Conservation (phyloP, 1,284 basidiomycete genomes). For the Ganoderma lingzhi region DNA sequence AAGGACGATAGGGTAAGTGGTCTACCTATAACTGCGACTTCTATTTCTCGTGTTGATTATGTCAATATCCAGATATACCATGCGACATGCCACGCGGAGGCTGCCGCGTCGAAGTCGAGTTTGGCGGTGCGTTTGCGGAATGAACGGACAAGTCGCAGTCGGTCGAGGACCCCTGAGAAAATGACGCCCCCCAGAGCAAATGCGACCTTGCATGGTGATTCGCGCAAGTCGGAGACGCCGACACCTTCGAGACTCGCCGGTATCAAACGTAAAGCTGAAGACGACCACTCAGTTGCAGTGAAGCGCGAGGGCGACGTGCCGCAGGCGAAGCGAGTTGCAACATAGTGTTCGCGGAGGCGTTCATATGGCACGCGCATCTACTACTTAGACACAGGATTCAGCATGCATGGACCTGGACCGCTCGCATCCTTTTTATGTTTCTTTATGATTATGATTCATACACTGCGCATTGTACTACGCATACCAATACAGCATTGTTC, state of each 20-base stretch:
- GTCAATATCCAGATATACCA: constrained; percentile 74
- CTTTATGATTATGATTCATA: constrained; percentile 17
- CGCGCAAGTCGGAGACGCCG: constrained; percentile 48
- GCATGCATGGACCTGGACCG: constrained; percentile 19
- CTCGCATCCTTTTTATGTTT: constrained; percentile 25
- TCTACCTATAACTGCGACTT: neutral
- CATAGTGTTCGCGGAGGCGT: constrained; percentile 16
- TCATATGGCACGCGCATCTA: neutral
- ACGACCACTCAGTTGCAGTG: constrained; percentile 45
- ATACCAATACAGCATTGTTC: constrained; percentile 22
- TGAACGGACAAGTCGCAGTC: constrained; percentile 66
- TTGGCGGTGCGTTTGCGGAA: constrained; percentile 71
- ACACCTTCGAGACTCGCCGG: constrained; percentile 60
- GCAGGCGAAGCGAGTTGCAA: constrained; percentile 41
- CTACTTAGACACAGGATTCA: constrained; percentile 5
- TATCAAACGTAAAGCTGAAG: constrained; percentile 76
- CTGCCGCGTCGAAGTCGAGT: constrained; percentile 64
- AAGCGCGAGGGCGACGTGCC: constrained; percentile 32
- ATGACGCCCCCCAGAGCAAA: constrained; percentile 54
- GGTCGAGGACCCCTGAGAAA: constrained; percentile 75
- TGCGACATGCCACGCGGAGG: constrained; percentile 91
- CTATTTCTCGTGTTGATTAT: neutral
- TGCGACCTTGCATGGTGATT: constrained; percentile 30
- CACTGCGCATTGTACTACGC: constrained; percentile 27
- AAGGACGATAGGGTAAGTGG: constrained; percentile 81